A percentile compares a stretch with the other conserved stretches of the same genome.
These are phyloP conservation scores for Oryza glumipatula DNA, from an alignment of 176 grass and related monocot genomes.

Conservation along the genomic window DNA sequence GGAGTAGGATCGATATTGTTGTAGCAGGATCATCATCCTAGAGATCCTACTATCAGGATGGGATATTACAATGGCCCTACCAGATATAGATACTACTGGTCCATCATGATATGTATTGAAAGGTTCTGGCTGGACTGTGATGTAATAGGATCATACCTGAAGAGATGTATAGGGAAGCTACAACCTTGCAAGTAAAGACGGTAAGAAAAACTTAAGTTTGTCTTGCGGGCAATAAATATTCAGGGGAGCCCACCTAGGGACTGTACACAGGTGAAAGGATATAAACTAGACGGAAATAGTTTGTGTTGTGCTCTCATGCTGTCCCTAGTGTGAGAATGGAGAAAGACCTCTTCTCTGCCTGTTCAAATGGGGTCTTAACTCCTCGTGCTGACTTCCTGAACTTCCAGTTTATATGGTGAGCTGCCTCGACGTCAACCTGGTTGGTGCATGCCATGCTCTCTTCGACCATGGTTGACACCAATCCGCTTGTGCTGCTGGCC, in stretches of 20 bases:
- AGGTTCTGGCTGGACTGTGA: neutral
- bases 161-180: neutral
- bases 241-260: neutral
- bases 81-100: neutral
- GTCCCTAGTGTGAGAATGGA: conserved; percentile 35
- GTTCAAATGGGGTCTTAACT: conserved; percentile 40
- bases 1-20: neutral
- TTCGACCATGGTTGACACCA: conserved; percentile 43
- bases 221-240: conserved; percentile 15
- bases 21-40: neutral
- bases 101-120: neutral
- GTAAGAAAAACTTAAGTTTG: conserved; percentile 8
- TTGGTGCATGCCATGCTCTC: conserved; percentile 48
- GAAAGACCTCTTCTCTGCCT: conserved; percentile 32
- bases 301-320: conserved; percentile 42
- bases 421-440: conserved; percentile 50
- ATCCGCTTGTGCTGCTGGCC: conserved; percentile 29
- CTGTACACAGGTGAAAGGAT: conserved; percentile 16
- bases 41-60: neutral
- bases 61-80: neutral
- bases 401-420: conserved; percentile 46
- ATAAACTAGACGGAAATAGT: conserved; percentile 35
- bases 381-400: conserved; percentile 48
- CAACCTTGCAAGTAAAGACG: neutral
- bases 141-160: neutral